These are phyloP conservation scores for Mortierella antarctica DNA, from an alignment of 192 early-diverging fungal genomes.

Conservation along the genomic window DNA sequence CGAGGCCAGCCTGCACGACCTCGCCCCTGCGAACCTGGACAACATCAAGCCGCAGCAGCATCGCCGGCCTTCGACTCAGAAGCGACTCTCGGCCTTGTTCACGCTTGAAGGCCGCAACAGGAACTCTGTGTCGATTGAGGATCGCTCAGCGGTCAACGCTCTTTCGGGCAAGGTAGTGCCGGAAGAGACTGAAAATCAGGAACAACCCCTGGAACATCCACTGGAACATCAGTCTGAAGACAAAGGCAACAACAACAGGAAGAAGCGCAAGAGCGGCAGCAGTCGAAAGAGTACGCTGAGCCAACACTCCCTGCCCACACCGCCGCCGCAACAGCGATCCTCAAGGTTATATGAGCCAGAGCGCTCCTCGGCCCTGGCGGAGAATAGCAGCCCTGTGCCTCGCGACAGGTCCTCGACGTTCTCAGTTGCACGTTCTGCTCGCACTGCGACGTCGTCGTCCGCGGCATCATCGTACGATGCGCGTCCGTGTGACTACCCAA, in stretches of 20 bases:
- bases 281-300: slow-evolving; percentile 11
- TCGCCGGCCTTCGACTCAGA: slow-evolving; percentile 17
- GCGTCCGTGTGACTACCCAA: slow-evolving; percentile 25
- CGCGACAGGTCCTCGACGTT: neutral
- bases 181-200: slow-evolving; percentile 1
- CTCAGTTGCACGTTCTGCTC: neutral
- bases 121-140: slow-evolving; percentile 30
- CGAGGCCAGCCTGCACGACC: slow-evolving; percentile 28
- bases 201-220: neutral
- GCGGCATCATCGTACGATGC: slow-evolving; percentile 22
- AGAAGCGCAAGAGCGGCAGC: slow-evolving; percentile 18
- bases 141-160: slow-evolving; percentile 3
- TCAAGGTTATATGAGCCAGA: neutral
- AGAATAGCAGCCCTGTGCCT: neutral
- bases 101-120: slow-evolving; percentile 25
- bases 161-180: slow-evolving; percentile 3
- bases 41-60: slow-evolving; percentile 7
- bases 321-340: neutral
- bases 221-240: neutral
- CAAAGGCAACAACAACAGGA: slow-evolving; percentile 7
- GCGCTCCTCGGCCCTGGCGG: slow-evolving; percentile 9
- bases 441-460: neutral
- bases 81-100: slow-evolving; percentile 37
- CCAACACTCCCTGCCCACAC: neutral
- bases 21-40: neutral